phyloP scores from a whole-genome alignment of 2,329 filamentous ascomycete genomes.

The Verticillium albo-atrum region DNA sequence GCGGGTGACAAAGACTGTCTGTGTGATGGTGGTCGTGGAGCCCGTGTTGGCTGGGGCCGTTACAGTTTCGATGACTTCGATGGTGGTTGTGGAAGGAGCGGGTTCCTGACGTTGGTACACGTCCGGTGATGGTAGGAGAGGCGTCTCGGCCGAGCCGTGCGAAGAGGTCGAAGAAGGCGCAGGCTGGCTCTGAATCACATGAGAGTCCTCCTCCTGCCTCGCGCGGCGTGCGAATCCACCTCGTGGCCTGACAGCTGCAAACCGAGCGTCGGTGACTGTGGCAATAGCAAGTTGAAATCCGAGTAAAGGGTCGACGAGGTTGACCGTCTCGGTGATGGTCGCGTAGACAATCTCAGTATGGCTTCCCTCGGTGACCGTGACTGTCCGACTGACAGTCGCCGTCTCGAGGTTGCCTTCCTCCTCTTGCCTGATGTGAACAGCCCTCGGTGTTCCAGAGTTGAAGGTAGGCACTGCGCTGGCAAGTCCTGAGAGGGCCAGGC shows the following conservation, averaged over 20 bases:
- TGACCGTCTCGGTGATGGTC: constrained; percentile 18
- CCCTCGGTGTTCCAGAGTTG: background rate
- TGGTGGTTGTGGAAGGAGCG: background rate
- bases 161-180: background rate
- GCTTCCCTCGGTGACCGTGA: constrained; percentile 12
- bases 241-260: constrained; percentile 1
- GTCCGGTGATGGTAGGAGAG: background rate
- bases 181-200: background rate
- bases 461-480: background rate
- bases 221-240: background rate
- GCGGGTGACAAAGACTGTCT: background rate
- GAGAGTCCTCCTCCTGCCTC: background rate
- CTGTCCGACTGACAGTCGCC: constrained; percentile 9
- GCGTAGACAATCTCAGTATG: constrained; percentile 11
- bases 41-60: background rate
- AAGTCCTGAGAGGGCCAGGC: background rate
- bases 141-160: background rate
- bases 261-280: constrained; percentile 15
- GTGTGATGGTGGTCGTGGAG: background rate
- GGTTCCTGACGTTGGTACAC: background rate
- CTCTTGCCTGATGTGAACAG: background rate
- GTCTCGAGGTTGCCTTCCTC: background rate
- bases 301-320: constrained; percentile 16
- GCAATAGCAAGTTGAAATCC: constrained; percentile 17
- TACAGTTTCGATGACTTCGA: background rate